Evolutionary conservation across 306 rosid genomes (phyloP).

Genomic region (Acmispon strigosus): DNA sequence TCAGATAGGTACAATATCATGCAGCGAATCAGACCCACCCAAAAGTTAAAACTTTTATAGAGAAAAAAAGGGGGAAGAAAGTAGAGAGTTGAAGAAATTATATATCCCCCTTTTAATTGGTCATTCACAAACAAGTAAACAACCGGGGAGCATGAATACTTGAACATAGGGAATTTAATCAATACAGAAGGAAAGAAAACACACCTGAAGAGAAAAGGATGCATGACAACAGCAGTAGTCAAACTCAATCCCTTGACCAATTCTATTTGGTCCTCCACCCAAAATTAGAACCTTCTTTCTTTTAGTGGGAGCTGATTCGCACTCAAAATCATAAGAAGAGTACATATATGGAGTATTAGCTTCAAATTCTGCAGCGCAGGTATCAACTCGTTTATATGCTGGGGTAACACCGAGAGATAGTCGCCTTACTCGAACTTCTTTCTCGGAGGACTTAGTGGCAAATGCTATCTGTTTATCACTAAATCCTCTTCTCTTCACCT

Average conservation of each 20-base stretch:
- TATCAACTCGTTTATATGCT: conserved; percentile 87
- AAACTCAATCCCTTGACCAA: conserved; percentile 99
- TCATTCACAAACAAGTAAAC: neutral
- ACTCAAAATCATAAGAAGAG: conserved; percentile 94
- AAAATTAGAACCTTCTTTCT: conserved; percentile 81
- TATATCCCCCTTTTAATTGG: neutral
- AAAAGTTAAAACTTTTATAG: neutral
- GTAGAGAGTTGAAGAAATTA: neutral
- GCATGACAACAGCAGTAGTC: conserved; percentile 98
- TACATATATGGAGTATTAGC: conserved; percentile 98
- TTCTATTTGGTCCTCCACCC: conserved; percentile 98
- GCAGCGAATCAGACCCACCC: neutral
- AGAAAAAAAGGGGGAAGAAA: neutral
- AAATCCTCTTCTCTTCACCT: conserved; percentile 93
- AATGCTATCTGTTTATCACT: conserved; percentile 95
- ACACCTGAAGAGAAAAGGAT: conserved; percentile 89
- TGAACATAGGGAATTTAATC: conserved; percentile 4
- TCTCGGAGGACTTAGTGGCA: conserved; percentile 80
- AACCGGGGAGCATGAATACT: neutral
- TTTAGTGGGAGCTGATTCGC: conserved; percentile 87
- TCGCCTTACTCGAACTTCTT: conserved; percentile 65
- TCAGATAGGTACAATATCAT: neutral
- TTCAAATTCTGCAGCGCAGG: conserved; percentile 99
- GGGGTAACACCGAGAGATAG: conserved; percentile 67
- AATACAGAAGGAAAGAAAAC: conserved; percentile 2